Base-by-base conservation (phyloP, 179 eudicot genomes). In the Sideroxylon spinosum region DNA sequence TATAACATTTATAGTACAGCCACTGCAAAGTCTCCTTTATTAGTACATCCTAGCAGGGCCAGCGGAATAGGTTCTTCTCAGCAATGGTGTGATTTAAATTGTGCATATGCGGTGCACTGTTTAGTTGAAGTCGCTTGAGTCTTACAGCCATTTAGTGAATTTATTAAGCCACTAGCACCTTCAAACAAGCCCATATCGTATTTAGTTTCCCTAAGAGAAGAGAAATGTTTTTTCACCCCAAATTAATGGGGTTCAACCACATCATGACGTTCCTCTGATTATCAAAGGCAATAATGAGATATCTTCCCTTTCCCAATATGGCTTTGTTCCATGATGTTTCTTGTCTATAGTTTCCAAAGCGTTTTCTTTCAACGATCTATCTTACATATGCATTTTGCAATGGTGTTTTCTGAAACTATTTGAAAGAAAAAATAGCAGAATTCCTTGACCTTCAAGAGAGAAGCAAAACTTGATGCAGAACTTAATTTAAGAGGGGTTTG, bases 91-190 rank as follows among this genome's bases (percentile, higher is more conserved):
- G 17, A 61, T 7, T 9, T 61, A 5, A n/a, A 10, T 7, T 60
- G 20, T 61, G 26, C 26, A 61, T 61, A 2, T 5, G 13, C 5
- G 16, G 3, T 61, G 28, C 26, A 37, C 44, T 37, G 20, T n/a
- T 55, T 61, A 61, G 25, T 10, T 20, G 26, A 22, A 61, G 65
- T 61, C 26, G 9, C 10, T 61, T n/a, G 65, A n/a, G 65, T 61
- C 64, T 60, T 19, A 60, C 64, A 2, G 25, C 6, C 25, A 1
- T 6, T 61, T 61, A 14, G 20, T n/a, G 65, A 9, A 61, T 61
- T 61, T 61, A 61, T 20, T 25, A 61, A 61, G 65, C 65, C 26
- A n/a, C 65, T 61, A 61, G 23, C 65, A 61, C 65, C 65, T 61
- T 61, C 20, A 61, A 20, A 61, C 26, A 61, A 61, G 7, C 65